These are phyloP conservation scores for Fusarium scirpi DNA, from an alignment of 2,329 filamentous ascomycete species.

Conservation along the genomic window DNA sequence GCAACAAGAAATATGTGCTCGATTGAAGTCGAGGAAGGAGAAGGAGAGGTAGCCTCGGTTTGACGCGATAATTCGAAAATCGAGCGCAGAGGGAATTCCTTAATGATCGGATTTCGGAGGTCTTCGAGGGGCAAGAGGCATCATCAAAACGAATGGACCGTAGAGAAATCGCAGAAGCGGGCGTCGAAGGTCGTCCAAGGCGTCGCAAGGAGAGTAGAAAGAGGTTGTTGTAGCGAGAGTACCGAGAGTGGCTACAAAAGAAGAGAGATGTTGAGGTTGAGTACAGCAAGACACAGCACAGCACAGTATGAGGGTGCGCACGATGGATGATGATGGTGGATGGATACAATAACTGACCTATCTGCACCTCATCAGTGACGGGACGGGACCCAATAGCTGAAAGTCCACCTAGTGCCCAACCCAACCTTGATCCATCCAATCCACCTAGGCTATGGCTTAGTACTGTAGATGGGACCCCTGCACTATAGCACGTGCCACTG, in stretches of 20 bases:
- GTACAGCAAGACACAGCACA: neutral
- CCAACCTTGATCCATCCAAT: constrained; percentile 14
- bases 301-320: neutral
- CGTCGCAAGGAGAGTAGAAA: constrained; percentile 14
- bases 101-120: constrained; percentile 42
- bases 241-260: constrained; percentile 7
- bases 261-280: constrained; percentile 3
- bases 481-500: constrained; percentile 45
- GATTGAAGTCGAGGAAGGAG: neutral
- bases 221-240: constrained; percentile 18
- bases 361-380: constrained; percentile 23
- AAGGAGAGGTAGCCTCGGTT: constrained; percentile 4
- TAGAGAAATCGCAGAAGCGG: constrained; percentile 26
- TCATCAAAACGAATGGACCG: constrained; percentile 44
- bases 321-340: constrained; percentile 29
- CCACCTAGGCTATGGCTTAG: neutral
- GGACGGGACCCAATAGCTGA: constrained; percentile 14
- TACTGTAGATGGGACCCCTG: constrained; percentile 37
- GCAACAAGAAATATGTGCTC: constrained; percentile 11
- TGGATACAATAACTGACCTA: constrained; percentile 1
- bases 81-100: constrained; percentile 32
- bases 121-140: constrained; percentile 46
- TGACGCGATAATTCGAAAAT: constrained; percentile 9
- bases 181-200: constrained; percentile 3
- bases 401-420: constrained; percentile 20